These are phyloP conservation scores for Jamesozyma lodderae DNA, from an alignment of 805 yeast genomes.

Conservation along the genomic window DNA sequence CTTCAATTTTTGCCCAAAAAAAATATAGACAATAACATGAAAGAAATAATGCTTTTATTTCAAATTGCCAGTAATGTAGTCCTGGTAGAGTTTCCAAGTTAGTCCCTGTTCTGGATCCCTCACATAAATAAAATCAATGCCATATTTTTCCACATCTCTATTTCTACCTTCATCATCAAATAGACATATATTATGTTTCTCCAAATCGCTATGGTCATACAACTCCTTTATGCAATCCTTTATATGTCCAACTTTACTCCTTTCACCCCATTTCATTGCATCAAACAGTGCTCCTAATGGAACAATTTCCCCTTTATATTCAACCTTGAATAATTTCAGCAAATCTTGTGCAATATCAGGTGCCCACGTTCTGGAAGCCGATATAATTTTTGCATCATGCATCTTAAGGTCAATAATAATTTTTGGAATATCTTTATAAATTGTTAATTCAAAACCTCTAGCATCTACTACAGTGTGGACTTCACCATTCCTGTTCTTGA, in stretches of 20 bases:
- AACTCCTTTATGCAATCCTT: constrained; percentile 48
- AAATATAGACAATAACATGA: background rate
- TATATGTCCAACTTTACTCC: constrained; percentile 46
- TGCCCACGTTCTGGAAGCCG: constrained; percentile 73
- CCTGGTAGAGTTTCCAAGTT: constrained; percentile 44
- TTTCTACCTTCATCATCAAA: constrained; percentile 80
- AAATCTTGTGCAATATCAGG: constrained; percentile 69
- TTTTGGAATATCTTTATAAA: constrained; percentile 60
- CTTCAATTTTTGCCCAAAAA: no score
- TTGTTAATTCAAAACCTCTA: constrained; percentile 44
- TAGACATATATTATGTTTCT: constrained; percentile 34
- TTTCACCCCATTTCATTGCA: constrained; percentile 61
- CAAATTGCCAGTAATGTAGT: constrained; percentile 21
- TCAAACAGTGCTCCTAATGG: constrained; percentile 37
- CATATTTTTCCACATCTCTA: constrained; percentile 60
- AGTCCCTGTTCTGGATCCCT: constrained; percentile 49
- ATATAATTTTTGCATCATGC: constrained; percentile 43
- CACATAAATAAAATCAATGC: constrained; percentile 62
- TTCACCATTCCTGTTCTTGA: constrained; percentile 21
- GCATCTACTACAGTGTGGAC: constrained; percentile 26
- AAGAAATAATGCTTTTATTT: background rate
- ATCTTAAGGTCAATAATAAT: constrained; percentile 46
- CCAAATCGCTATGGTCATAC: constrained; percentile 42
- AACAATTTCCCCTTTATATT: constrained; percentile 30
- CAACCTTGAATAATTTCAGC: constrained; percentile 43